Percentiles rank a stretch among this genome's conserved stretches.
Conservation (phyloP, 768 basidiomycete genomes). For the Xerocomus brunneocitrinus region DNA sequence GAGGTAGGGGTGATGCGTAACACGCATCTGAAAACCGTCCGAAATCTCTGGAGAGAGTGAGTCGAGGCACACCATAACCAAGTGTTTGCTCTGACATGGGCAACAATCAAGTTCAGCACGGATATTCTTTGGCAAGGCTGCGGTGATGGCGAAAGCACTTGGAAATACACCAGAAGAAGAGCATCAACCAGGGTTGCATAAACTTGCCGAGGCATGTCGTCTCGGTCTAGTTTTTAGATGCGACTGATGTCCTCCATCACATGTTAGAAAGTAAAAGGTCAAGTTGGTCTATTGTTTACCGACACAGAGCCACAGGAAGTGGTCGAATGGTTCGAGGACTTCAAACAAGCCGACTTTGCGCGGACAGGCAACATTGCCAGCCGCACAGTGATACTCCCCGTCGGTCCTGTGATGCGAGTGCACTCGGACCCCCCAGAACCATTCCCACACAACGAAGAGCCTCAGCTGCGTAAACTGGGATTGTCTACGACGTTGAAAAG, state of each 20-base stretch:
- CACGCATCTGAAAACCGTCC: slow-evolving; percentile 87
- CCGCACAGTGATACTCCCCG: slow-evolving; percentile 70
- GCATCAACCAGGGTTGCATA: slow-evolving; percentile 69
- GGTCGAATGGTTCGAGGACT: slow-evolving; percentile 90
- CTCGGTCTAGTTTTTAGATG: background rate
- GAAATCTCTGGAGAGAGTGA: slow-evolving; percentile 90
- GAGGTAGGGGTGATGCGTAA: slow-evolving; percentile 95
- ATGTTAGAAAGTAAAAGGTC: slow-evolving; percentile 84
- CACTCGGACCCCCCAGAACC: slow-evolving; percentile 80
- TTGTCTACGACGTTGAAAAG: slow-evolving; percentile 77
- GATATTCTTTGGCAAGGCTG: slow-evolving; percentile 81
- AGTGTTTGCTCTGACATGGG: slow-evolving; percentile 11
- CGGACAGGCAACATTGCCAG: slow-evolving; percentile 79
- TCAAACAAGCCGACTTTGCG: slow-evolving; percentile 86
- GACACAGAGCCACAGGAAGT: slow-evolving; percentile 88
- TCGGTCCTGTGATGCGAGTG: slow-evolving; percentile 79
- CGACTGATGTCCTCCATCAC: slow-evolving; percentile 2
- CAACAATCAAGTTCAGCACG: slow-evolving; percentile 52
- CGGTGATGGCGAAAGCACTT: slow-evolving; percentile 94
- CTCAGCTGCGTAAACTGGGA: slow-evolving; percentile 90
- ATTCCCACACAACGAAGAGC: slow-evolving; percentile 97
- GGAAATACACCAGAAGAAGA: slow-evolving; percentile 86
- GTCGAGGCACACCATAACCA: slow-evolving; percentile 23
- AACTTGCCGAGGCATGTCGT: slow-evolving; percentile 71
- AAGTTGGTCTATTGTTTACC: slow-evolving; percentile 91